These are phyloP conservation scores for Lanmaoa rubissima DNA, from an alignment of 768 basidiomycete genomes.

Conservation along the genomic window DNA sequence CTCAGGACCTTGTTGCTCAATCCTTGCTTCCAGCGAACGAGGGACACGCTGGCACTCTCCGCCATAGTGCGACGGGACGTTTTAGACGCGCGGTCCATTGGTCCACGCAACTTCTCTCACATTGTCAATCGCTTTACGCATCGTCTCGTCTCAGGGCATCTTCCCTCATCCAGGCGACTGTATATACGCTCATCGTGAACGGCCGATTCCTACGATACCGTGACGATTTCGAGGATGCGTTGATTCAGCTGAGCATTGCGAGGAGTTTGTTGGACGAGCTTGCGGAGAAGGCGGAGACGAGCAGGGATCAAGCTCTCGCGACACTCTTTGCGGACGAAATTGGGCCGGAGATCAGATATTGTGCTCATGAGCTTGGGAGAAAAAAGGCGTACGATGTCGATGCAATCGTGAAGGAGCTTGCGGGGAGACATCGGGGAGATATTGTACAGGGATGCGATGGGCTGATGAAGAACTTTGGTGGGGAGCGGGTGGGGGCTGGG, in stretches of 20 bases:
- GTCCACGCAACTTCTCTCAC: conserved; percentile 74
- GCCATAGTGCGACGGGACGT: conserved; percentile 74
- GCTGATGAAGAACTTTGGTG: conserved; percentile 50
- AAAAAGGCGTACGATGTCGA: conserved; percentile 80
- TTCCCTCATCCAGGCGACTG: conserved; percentile 63
- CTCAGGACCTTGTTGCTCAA: conserved; percentile 68
- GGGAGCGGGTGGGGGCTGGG: conserved; percentile 37
- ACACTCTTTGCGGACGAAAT: conserved; percentile 82
- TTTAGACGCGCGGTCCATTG: conserved; percentile 79
- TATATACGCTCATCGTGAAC: conserved; percentile 78
- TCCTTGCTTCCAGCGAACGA: conserved; percentile 52
- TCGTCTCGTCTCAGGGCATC: conserved; percentile 52
- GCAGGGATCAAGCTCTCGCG: conserved; percentile 85
- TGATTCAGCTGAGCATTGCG: conserved; percentile 79
- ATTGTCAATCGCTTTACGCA: conserved; percentile 62
- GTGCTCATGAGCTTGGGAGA: conserved; percentile 84
- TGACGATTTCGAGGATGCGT: conserved; percentile 70
- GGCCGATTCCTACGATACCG: conserved; percentile 81
- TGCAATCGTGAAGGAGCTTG: conserved; percentile 64
- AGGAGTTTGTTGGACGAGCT: conserved; percentile 68
- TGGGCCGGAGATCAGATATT: conserved; percentile 88
- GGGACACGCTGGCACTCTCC: conserved; percentile 52
- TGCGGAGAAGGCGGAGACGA: conserved; percentile 59
- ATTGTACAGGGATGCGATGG: conserved; percentile 63
- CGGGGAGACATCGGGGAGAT: conserved; percentile 51